Conservation (phyloP, 2,329 filamentous ascomycete genomes). For the Fusarium floridanum region DNA sequence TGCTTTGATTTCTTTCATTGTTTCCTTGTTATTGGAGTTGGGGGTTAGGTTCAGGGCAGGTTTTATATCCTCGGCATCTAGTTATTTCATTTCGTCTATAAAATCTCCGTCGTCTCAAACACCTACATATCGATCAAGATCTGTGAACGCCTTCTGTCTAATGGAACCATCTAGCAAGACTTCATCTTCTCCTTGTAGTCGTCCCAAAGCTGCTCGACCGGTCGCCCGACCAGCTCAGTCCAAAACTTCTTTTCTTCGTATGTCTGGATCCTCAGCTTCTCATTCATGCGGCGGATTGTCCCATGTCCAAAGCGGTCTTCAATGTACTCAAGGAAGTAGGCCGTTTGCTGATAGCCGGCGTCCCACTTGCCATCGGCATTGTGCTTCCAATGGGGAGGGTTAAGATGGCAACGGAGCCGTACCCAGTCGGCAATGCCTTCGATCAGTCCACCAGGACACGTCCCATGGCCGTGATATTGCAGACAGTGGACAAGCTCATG, state of each 20-base stretch:
- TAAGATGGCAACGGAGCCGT: slow-evolving; percentile 77
- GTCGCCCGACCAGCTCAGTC: slow-evolving; percentile 74
- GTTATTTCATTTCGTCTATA: slow-evolving; percentile 27
- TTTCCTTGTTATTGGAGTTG: slow-evolving; percentile 29
- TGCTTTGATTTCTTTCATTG: slow-evolving; percentile 4
- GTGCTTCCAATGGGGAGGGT: slow-evolving; percentile 86
- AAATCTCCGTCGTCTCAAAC: slow-evolving; percentile 13
- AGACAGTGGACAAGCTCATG: slow-evolving; percentile 97
- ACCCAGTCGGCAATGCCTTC: slow-evolving; percentile 97
- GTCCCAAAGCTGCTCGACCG: slow-evolving; percentile 78
- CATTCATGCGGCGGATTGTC: slow-evolving; percentile 74
- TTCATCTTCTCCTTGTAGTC: slow-evolving; percentile 69
- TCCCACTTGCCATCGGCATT: slow-evolving; percentile 78
- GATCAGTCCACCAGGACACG: slow-evolving; percentile 80
- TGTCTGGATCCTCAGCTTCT: slow-evolving; percentile 70
- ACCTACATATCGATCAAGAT: neutral
- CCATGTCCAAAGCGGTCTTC: slow-evolving; percentile 74
- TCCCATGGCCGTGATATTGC: slow-evolving; percentile 77
- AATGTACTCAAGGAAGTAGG: slow-evolving; percentile 89
- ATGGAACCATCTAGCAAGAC: slow-evolving; percentile 3
- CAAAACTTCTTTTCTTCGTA: slow-evolving; percentile 77
- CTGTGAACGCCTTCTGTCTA: slow-evolving; percentile 12
- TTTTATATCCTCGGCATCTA: slow-evolving; percentile 40
- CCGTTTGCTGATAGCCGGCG: slow-evolving; percentile 89
- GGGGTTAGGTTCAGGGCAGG: slow-evolving; percentile 31